phyloP scores from a whole-genome alignment of 2,329 filamentous ascomycete genomes.

The Xylaria sp. region DNA sequence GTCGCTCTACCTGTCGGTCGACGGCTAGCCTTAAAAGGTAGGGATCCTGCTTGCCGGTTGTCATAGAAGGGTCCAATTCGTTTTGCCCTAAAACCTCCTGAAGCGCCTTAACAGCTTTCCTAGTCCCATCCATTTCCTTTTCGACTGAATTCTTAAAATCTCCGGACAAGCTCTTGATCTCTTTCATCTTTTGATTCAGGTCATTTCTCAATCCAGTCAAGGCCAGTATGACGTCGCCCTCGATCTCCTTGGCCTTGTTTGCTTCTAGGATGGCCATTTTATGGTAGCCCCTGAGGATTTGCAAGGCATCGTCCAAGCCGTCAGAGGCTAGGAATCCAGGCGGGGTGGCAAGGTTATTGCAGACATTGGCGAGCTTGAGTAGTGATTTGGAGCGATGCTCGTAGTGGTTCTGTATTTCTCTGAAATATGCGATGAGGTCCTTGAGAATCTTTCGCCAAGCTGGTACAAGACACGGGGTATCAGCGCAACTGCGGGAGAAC shows the following conservation, averaged over 20 bases:
- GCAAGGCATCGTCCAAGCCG: conserved; percentile 87
- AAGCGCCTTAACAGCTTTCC: conserved; percentile 81
- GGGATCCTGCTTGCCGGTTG: conserved; percentile 89
- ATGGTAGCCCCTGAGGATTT: conserved; percentile 84
- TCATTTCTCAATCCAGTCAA: conserved; percentile 88
- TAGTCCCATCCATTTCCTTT: conserved; percentile 89
- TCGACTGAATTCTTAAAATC: conserved; percentile 98
- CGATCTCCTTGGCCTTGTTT: conserved; percentile 89
- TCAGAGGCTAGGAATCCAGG: conserved; percentile 80
- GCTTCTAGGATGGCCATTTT: conserved; percentile 82
- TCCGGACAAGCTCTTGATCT: conserved; percentile 91
- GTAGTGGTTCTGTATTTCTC: conserved; percentile 90
- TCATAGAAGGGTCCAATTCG: conserved; percentile 79
- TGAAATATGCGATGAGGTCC: conserved; percentile 92
- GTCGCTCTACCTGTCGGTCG: conserved; percentile 89
- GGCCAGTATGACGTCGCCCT: conserved; percentile 89
- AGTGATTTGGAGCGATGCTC: conserved; percentile 86
- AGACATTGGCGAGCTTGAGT: conserved; percentile 82
- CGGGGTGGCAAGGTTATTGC: conserved; percentile 82
- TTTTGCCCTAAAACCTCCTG: conserved; percentile 83
- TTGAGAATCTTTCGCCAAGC: conserved; percentile 97
- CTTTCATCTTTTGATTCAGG: conserved; percentile 95
- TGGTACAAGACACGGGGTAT: conserved; percentile 51
- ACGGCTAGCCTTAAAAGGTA: conserved; percentile 88
- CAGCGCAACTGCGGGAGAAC: conserved; percentile 17